phyloP scores from a whole-genome alignment of 495 filamentous ascomycete genomes.

The Penicillium manginii region DNA sequence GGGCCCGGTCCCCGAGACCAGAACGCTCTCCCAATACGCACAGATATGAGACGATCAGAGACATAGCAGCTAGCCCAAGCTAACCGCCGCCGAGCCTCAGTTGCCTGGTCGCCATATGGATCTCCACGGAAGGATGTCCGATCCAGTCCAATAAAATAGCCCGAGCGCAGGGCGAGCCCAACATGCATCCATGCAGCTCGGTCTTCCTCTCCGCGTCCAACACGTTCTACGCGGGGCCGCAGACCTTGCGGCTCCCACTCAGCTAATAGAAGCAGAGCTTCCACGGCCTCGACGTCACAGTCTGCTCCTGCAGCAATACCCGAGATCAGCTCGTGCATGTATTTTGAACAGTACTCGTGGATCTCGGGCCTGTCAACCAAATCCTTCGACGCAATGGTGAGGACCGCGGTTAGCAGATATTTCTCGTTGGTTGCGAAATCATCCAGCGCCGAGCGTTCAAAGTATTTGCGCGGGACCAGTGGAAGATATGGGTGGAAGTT shows the following conservation, averaged over 20 bases:
- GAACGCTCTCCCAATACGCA: slow-evolving; percentile 65
- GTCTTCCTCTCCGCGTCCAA: slow-evolving; percentile 68
- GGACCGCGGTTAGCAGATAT: slow-evolving; percentile 63
- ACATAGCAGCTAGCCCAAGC: slow-evolving; percentile 69
- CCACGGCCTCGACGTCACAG: slow-evolving; percentile 66
- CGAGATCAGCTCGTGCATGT: slow-evolving; percentile 66
- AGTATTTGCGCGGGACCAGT: slow-evolving; percentile 58
- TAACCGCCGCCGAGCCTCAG: slow-evolving; percentile 58
- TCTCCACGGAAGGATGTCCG: slow-evolving; percentile 57
- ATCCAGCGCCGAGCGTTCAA: slow-evolving; percentile 51
- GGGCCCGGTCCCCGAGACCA: slow-evolving; percentile 69
- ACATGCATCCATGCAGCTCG: slow-evolving; percentile 72
- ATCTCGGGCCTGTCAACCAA: slow-evolving; percentile 57
- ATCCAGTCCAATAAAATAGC: slow-evolving; percentile 65
- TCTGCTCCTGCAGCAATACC: slow-evolving; percentile 62
- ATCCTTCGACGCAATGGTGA: slow-evolving; percentile 66
- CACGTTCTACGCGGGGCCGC: slow-evolving; percentile 52
- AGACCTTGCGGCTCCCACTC: slow-evolving; percentile 68
- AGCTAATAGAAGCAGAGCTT: slow-evolving; percentile 63
- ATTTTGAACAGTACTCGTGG: slow-evolving; percentile 62
- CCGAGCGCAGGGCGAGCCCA: slow-evolving; percentile 64
- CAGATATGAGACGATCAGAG: slow-evolving; percentile 66
- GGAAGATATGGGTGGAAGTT: slow-evolving; percentile 68
- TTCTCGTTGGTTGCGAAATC: slow-evolving; percentile 57
- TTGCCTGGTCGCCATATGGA: slow-evolving; percentile 49